Conservation (phyloP, 1,139 yeast genomes). For the Lodderomyces margitis region DNA sequence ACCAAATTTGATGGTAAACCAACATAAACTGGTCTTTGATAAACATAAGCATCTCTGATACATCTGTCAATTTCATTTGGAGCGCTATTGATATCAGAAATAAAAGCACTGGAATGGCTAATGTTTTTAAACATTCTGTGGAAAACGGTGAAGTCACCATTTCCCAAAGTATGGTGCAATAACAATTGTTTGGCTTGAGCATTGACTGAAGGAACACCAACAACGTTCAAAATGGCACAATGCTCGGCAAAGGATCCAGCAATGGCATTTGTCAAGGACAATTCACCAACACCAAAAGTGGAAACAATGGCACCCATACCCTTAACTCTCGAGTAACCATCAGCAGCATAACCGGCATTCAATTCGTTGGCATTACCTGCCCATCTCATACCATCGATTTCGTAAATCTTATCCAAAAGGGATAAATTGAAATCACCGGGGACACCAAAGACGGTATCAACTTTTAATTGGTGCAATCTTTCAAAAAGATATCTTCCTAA, state of each 20-base stretch:
- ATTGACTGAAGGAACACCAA: slow-evolving; percentile 50
- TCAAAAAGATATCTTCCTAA: slow-evolving; percentile 49
- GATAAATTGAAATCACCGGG: slow-evolving; percentile 80
- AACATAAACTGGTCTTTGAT: slow-evolving; percentile 39
- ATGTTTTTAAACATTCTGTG: slow-evolving; percentile 53
- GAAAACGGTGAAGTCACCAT: slow-evolving; percentile 82
- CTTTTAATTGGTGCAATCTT: slow-evolving; percentile 49
- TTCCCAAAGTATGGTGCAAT: slow-evolving; percentile 69
- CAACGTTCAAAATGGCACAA: slow-evolving; percentile 41
- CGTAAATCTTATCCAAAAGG: slow-evolving; percentile 55
- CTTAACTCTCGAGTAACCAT: slow-evolving; percentile 67
- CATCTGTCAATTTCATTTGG: slow-evolving; percentile 35
- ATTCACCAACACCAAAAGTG: slow-evolving; percentile 67
- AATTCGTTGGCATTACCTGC: slow-evolving; percentile 72
- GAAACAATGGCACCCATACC: slow-evolving; percentile 39
- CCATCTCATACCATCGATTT: slow-evolving; percentile 45
- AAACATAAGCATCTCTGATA: slow-evolving; percentile 34
- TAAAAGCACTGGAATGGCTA: slow-evolving; percentile 30
- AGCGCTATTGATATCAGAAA: slow-evolving; percentile 29
- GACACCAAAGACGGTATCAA: slow-evolving; percentile 68
- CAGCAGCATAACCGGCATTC: slow-evolving; percentile 71
- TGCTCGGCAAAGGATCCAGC: slow-evolving; percentile 46
- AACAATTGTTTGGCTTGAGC: slow-evolving; percentile 60
- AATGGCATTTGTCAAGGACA: slow-evolving; percentile 42
- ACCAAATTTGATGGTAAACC: slow-evolving; percentile 41